Evolutionary conservation across 2,329 filamentous ascomycete genomes (phyloP), one percentile per base, ranked within the genome.

Genomic region (Scleromitrula shiraiana): DNA sequence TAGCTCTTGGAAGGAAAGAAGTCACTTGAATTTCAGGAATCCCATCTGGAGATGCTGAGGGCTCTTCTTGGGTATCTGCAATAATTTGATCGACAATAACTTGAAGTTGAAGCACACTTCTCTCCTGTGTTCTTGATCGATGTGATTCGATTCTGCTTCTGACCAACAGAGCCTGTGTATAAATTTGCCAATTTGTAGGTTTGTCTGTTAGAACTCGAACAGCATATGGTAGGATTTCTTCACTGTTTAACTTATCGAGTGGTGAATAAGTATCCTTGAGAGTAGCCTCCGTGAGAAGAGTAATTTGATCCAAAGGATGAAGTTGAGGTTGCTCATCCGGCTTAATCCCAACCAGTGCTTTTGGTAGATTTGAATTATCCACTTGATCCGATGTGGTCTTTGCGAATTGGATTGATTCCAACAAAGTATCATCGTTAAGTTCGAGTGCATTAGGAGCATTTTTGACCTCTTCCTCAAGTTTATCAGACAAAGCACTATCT

Each of bases 171-270:
- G 89, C 93, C 63, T 97, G 90, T 0, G 93, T 96, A 64, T 97
- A 97, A 27, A 96, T 83, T 65, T 97, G 93, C 93, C 93, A 98
- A 65, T 97, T 98, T 1, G 88, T 91, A 38, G 85, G 85, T 57
- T 91, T 90, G 52, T 93, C 89, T 7, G 85, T 78, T 1, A 98
- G 74, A 0, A 97, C 93, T 33, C 93, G 80, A 2, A 83, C 84
- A 0, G 93, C 93, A 63, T 91, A 98, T 0, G 93, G 93, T 1
- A 95, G 68, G 4, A 95, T 91, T 63, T 97, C 88, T 67, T 97
- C 90, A n/a, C 89, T 77, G 0, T 90, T 97, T 1, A 98, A 72
- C 0, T 86, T 83, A 63, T 97, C 85, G 1, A 81, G 74, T 0
- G 93, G 89, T 0, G 89, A 84, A 53, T 82, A 85, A 0, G 87